Base-by-base conservation (phyloP, 345 rosid genomes). In the Aquilaria yunnanensis region DNA sequence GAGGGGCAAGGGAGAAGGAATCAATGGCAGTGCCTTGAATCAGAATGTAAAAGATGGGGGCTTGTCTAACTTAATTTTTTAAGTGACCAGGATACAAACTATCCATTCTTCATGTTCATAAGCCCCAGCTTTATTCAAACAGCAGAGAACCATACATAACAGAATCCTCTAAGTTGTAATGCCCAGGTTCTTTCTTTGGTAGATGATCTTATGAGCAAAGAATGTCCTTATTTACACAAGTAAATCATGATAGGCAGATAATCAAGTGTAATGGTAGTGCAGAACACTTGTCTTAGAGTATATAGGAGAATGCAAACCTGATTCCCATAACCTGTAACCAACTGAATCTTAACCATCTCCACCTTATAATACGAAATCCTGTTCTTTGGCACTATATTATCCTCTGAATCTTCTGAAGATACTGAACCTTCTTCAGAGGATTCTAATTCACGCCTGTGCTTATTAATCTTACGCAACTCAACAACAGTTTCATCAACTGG, bases 311-410 rank as follows among this genome's bases (percentile, higher is more conserved):
- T 45, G 61, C 77, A 67, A 76, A 94, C 99, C 77, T 82, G 89
- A 67, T 73, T 78, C 63, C 92, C 99, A 72, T 85, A 81, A 55
- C 89, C 86, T 54, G 93, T 79, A 73, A 88, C 81, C 52, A 90
- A 82, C 71, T 83, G 89, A 75, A 94, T 82, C 71, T 86, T 81
- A 49, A 76, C 75, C 73, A 88, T 81, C 79, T 90, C 99, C 71
- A 94, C 76, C 77, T 86, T 94, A 86, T 88, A 94, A 82, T 78
- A 87, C 7, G 85, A 74, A 23, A 82, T 79, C 70, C 77, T 81
- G 50, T 59, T 85, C 62, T 46, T 74, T 14, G 68, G 65, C 54
- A 58, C 72, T 66, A 77, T 81, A 68, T 74, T 74, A 60, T 76
- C 65, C 66, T 67, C 71, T 10, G 63, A 48, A 59, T 83, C 80